phyloP scores from a whole-genome alignment of 345 rosid species.

The Durio zibethinus region DNA sequence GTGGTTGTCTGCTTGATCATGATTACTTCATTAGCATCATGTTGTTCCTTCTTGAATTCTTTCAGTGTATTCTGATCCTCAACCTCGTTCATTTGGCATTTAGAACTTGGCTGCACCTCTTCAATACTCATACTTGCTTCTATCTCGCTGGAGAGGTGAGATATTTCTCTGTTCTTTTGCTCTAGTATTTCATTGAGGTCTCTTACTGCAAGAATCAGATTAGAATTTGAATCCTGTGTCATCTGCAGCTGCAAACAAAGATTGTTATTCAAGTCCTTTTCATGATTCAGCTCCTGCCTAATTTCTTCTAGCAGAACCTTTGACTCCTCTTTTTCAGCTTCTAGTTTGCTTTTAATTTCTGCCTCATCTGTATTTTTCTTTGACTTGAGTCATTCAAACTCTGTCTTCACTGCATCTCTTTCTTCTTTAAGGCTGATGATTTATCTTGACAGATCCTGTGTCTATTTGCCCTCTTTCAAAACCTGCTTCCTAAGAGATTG shows the following conservation, averaged over 20 bases:
- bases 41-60: slow-evolving; percentile 39
- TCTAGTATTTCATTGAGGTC: slow-evolving; percentile 76
- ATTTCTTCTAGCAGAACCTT: slow-evolving; percentile 52
- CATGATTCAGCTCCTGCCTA: slow-evolving; percentile 66
- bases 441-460: slow-evolving; percentile 62
- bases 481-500: slow-evolving; percentile 82
- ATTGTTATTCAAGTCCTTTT: slow-evolving; percentile 59
- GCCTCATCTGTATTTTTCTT: slow-evolving; percentile 32
- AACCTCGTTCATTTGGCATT: slow-evolving; percentile 28
- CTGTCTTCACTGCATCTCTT: slow-evolving; percentile 49
- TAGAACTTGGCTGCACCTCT: slow-evolving; percentile 27
- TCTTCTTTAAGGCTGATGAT: slow-evolving; percentile 49
- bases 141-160: slow-evolving; percentile 35
- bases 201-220: slow-evolving; percentile 72
- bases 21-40: slow-evolving; percentile 46
- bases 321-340: slow-evolving; percentile 50
- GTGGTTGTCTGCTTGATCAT: slow-evolving; percentile 49
- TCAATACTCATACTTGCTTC: slow-evolving; percentile 33
- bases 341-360: slow-evolving; percentile 37
- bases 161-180: slow-evolving; percentile 49
- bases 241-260: slow-evolving; percentile 80
- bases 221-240: slow-evolving; percentile 82
- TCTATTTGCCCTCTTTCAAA: slow-evolving; percentile 60
- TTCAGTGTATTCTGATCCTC: slow-evolving; percentile 36
- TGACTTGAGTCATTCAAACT: slow-evolving; percentile 44